Conservation (phyloP, 2,329 filamentous ascomycete genomes). For the Aquanectria penicillioides region DNA sequence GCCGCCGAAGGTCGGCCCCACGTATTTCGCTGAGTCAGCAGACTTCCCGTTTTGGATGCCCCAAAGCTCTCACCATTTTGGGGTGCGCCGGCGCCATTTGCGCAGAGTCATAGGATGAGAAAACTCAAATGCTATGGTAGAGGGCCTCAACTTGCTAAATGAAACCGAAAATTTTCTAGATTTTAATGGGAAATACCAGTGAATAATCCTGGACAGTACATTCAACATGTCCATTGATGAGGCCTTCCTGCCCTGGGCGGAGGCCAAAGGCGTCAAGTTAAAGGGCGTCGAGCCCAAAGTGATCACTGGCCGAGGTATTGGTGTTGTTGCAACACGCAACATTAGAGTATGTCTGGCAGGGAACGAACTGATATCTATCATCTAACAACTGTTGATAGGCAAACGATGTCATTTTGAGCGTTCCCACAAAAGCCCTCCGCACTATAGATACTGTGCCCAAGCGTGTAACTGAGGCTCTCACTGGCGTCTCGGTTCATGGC, state of each 20-base stretch:
- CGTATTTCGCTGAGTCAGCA: background rate
- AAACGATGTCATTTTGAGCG: constrained; percentile 68
- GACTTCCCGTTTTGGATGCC: background rate
- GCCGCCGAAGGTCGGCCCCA: background rate
- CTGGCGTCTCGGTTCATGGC: constrained; percentile 72
- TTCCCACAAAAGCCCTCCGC: constrained; percentile 72
- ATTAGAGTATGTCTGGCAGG: constrained; percentile 64
- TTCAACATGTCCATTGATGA: constrained; percentile 36
- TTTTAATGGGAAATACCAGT: background rate
- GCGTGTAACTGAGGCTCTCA: constrained; percentile 62
- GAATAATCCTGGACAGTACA: background rate
- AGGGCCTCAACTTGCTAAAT: background rate
- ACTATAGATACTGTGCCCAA: constrained; percentile 69
- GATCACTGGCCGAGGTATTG: constrained; percentile 79
- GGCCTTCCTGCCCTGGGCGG: constrained; percentile 72
- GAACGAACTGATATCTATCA: background rate
- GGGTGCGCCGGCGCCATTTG: constrained; percentile 4
- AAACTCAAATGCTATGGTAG: background rate
- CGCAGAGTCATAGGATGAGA: background rate
- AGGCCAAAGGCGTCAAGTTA: constrained; percentile 46
- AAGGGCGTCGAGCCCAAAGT: constrained; percentile 72
- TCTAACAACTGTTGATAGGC: constrained; percentile 40
- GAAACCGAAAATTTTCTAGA: background rate
- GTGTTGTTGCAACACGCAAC: constrained; percentile 75
- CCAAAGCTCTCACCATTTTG: background rate